phyloP scores from a whole-genome alignment of 2,329 filamentous ascomycete species.

The Fusarium mangiferae region DNA sequence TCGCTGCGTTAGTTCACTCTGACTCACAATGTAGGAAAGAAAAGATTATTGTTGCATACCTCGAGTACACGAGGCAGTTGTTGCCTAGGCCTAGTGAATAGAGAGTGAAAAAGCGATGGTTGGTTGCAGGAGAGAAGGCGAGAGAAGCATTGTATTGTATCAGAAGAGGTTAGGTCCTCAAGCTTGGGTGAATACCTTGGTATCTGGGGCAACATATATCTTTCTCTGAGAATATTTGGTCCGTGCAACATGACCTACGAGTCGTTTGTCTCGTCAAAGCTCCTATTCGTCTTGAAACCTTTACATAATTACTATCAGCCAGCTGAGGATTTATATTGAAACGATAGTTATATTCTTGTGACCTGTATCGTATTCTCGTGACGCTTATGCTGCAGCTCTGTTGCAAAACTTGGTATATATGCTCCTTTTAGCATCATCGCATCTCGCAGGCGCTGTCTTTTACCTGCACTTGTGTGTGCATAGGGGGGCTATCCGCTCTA shows the following conservation, averaged over 20 bases:
- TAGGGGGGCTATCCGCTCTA: not conserved
- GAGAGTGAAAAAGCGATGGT: not conserved
- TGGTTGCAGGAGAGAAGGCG: not conserved
- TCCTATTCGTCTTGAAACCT: not conserved
- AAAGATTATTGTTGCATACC: not conserved
- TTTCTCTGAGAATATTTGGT: not conserved
- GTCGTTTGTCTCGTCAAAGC: not conserved
- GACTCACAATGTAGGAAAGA: not conserved
- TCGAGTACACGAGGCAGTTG: not conserved
- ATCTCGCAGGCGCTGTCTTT: not conserved
- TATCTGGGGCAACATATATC: not conserved
- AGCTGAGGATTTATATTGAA: not conserved
- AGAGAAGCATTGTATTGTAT: not conserved
- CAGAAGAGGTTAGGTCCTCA: not conserved
- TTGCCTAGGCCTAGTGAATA: not conserved
- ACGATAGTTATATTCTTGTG: not conserved
- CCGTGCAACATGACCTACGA: not conserved
- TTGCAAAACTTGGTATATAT: not conserved
- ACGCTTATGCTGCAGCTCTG: not conserved
- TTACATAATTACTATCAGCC: not conserved
- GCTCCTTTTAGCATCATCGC: not conserved
- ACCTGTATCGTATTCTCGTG: not conserved
- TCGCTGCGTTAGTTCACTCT: slow-evolving; percentile 1
- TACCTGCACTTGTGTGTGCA: not conserved
- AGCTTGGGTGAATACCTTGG: not conserved